A percentile compares a stretch with the other conserved stretches of the same genome.
phyloP scores from a whole-genome alignment of 1,284 basidiomycete species.

The Pisolithus thermaeus region DNA sequence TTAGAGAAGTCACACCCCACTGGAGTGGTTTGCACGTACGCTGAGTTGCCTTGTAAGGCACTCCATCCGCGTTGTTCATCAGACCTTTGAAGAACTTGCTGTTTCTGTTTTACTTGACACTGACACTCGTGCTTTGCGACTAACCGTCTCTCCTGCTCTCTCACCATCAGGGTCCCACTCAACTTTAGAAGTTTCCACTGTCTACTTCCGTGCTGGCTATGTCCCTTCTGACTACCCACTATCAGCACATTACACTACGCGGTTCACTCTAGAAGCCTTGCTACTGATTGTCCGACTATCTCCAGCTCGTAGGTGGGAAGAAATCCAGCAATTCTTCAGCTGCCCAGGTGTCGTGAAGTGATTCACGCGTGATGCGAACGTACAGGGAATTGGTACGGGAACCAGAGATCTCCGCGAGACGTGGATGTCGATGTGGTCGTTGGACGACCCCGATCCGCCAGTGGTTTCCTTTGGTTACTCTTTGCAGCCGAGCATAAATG shows the following conservation, averaged over 20 bases:
- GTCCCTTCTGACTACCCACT: conserved; percentile 78
- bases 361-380: conserved; percentile 51
- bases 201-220: conserved; percentile 90
- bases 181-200: conserved; percentile 66
- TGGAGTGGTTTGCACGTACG: background rate
- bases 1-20: conserved; percentile 51
- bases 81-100: conserved; percentile 68
- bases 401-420: conserved; percentile 52
- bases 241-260: conserved; percentile 56
- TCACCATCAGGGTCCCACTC: conserved; percentile 18
- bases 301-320: conserved; percentile 91
- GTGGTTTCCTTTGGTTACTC: background rate
- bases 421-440: conserved; percentile 80
- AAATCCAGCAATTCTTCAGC: conserved; percentile 92
- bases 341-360: conserved; percentile 68
- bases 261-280: conserved; percentile 73
- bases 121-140: conserved; percentile 35
- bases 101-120: conserved; percentile 44
- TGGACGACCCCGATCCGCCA: conserved; percentile 36
- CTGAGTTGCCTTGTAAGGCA: conserved; percentile 42
- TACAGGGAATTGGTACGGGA: conserved; percentile 29
- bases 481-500: background rate
- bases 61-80: conserved; percentile 66
- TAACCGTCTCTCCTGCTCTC: no score
- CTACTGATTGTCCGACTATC: conserved; percentile 92